Evolutionary conservation across 179 eudicot genomes (phyloP).

Genomic region (Heliamphora pulchella): DNA sequence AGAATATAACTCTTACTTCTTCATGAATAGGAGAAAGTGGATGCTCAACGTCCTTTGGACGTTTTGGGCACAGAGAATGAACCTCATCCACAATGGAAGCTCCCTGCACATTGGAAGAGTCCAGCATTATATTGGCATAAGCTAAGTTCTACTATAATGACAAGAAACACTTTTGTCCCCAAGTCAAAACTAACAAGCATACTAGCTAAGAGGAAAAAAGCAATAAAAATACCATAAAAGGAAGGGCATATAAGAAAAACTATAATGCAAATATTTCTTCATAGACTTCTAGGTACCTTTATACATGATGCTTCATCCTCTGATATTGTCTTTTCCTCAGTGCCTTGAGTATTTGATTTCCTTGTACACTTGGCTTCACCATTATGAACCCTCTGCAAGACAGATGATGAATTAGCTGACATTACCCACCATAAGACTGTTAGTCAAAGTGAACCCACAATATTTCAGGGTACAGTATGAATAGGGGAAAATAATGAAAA

Average conservation of each 20-base stretch:
- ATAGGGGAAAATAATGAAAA: background rate
- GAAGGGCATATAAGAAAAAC: background rate
- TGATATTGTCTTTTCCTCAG: constrained; percentile 47
- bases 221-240: background rate
- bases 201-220: background rate
- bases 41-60: constrained; percentile 19
- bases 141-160: background rate
- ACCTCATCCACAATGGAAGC: constrained; percentile 13
- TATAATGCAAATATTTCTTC: background rate
- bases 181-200: background rate
- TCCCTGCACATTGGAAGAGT: constrained; percentile 15
- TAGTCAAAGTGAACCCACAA: background rate
- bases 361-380: constrained; percentile 73
- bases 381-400: constrained; percentile 64
- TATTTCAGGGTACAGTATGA: background rate
- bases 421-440: background rate
- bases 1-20: constrained; percentile 23
- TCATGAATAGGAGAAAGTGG: constrained; percentile 29
- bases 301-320: constrained; percentile 41
- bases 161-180: background rate
- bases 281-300: constrained; percentile 23
- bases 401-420: background rate
- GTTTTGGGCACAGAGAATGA: constrained; percentile 15
- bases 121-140: background rate
- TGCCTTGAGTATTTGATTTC: constrained; percentile 35